phyloP scores from a whole-genome alignment of 2,329 filamentous ascomycete genomes.

The Verticillium alfalfae region DNA sequence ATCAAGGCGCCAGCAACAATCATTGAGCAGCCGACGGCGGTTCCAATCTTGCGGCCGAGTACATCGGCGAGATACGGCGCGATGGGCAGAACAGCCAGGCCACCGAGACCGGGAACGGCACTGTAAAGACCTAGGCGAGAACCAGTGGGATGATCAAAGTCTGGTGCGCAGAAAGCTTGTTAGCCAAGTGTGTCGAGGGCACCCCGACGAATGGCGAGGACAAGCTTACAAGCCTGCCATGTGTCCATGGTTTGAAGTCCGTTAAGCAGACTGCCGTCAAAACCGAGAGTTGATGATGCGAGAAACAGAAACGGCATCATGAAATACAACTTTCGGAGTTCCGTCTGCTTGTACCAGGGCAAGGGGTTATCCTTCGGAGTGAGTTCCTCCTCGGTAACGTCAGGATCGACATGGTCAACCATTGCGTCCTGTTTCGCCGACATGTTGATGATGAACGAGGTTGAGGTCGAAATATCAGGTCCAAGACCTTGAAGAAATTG shows the following conservation, averaged over 20 bases:
- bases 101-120: constrained; percentile 55
- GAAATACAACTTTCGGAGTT: constrained; percentile 50
- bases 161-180: constrained; percentile 30
- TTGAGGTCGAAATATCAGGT: background rate
- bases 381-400: constrained; percentile 26
- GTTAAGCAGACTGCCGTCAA: constrained; percentile 39
- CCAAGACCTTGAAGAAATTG: background rate
- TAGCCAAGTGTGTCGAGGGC: constrained; percentile 37
- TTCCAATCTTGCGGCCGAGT: constrained; percentile 47
- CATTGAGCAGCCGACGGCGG: constrained; percentile 48
- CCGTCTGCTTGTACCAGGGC: constrained; percentile 47
- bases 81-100: constrained; percentile 49
- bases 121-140: constrained; percentile 45
- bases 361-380: constrained; percentile 45
- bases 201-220: constrained; percentile 25
- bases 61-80: constrained; percentile 50
- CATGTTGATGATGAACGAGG: background rate
- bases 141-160: constrained; percentile 40
- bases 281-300: constrained; percentile 51
- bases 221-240: background rate
- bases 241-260: background rate
- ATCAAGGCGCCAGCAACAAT: constrained; percentile 52
- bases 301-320: constrained; percentile 45
- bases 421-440: background rate
- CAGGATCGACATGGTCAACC: background rate